Percentiles rank a stretch among this genome's conserved stretches.
Evolutionary conservation across 768 basidiomycete species (phyloP).

Genomic region (Lepiota brunneoincarnata): DNA sequence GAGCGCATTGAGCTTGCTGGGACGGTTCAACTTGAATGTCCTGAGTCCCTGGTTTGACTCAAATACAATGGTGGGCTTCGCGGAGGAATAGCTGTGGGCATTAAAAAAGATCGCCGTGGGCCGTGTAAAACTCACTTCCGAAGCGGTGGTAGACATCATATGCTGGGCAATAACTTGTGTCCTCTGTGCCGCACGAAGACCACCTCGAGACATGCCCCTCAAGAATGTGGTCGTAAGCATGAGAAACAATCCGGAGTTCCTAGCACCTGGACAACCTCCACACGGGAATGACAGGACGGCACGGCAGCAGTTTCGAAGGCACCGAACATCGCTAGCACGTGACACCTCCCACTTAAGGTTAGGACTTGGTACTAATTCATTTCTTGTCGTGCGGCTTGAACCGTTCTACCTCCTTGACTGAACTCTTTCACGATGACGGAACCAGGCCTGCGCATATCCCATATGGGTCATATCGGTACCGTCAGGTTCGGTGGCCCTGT

Average conservation of each 20-base stretch:
- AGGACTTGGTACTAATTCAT: conserved; percentile 21
- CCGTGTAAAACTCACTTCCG: conserved; percentile 32
- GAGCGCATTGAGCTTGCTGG: conserved; percentile 78
- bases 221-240: conserved; percentile 31
- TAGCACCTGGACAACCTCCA: not conserved
- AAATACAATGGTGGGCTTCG: conserved; percentile 58
- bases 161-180: conserved; percentile 45
- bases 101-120: not conserved
- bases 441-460: conserved; percentile 47
- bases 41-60: conserved; percentile 63
- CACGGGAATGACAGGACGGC: not conserved
- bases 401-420: conserved; percentile 22
- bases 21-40: conserved; percentile 77
- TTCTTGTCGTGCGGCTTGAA: not conserved
- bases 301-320: conserved; percentile 2
- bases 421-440: conserved; percentile 34
- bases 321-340: not conserved
- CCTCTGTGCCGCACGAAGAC: conserved; percentile 33
- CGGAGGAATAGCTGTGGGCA: not conserved
- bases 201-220: conserved; percentile 41
- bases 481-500: conserved; percentile 69
- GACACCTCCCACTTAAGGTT: conserved; percentile 21
- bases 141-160: conserved; percentile 40
- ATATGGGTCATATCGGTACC: conserved; percentile 60
- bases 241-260: conserved; percentile 13